Evolutionary conservation across 345 rosid genomes (phyloP), one percentile per base, ranked within the genome.

Genomic region (Trapa incisa): DNA sequence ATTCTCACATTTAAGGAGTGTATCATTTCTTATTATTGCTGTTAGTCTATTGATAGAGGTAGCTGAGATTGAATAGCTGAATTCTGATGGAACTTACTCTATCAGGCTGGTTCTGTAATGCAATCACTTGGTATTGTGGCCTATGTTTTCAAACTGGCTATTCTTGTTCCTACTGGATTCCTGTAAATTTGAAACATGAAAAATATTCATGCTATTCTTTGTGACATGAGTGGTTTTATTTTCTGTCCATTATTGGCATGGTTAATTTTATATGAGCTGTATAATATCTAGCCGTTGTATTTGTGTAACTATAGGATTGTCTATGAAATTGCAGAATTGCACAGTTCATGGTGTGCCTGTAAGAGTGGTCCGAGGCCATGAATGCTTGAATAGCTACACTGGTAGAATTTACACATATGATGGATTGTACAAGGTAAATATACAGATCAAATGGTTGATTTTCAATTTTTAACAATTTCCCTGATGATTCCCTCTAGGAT

Each of bases 361-460:
- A 58, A 81, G 99, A 77, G 97, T 94, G 47, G 60, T 83, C 70
- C 96, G 99, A 47, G 97, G 99, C 62, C 99, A 87, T 68, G 75
- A 79, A 39, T 87, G 80, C 68, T 37, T 42, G 13, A 84, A 78
- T 71, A 91, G 97, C 80, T 91, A 89, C 73, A 64, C 80, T 72
- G 85, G 87, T 68, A 89, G 67, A 73, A 78, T 89, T 62, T 94
- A 89, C 74, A 87, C 96, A 14, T 94, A 94, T 60, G 99, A 94
- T 80, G 99, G 99, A 47, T 76, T 94, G 76, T 94, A 94, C 79
- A 75, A 82, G 96, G 99, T 91, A 66, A 54, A 17, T n/a, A 22
- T 65, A 9, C 15, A 42, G 36, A 7, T 42, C 37, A 65, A n/a
- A 22, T 38, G 47, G 33, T 39, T 13, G 50, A n/a, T 14, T 64